Percentiles rank a stretch among this genome's conserved stretches.
Evolutionary conservation across 1,139 yeast species (phyloP).

Genomic region (Meyerozyma athensensis): DNA sequence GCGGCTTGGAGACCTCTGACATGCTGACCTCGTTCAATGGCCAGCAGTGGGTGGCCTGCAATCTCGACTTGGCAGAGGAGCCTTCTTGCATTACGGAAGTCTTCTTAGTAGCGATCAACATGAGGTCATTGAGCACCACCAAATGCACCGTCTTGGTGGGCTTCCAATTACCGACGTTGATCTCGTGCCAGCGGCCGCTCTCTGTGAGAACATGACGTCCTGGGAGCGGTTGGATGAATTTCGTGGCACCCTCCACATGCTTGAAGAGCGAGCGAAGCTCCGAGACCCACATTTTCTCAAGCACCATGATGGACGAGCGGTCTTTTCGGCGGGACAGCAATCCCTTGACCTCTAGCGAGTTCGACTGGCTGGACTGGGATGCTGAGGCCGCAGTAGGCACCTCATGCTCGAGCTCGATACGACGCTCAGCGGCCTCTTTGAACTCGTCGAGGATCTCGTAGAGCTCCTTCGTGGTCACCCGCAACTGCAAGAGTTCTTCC

Average conservation of each 20-base stretch:
- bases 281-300: conserved; percentile 77
- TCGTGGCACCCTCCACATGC: conserved; percentile 89
- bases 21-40: conserved; percentile 60
- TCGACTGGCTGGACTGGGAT: background rate
- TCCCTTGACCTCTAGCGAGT: background rate
- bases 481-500: conserved; percentile 56
- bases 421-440: conserved; percentile 61
- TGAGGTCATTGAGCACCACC: conserved; percentile 71
- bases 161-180: conserved; percentile 84
- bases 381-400: background rate
- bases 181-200: conserved; percentile 82
- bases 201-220: conserved; percentile 81
- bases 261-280: conserved; percentile 70
- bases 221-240: conserved; percentile 67
- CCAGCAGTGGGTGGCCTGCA: conserved; percentile 79
- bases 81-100: conserved; percentile 25
- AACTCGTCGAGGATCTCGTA: conserved; percentile 63
- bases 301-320: conserved; percentile 64
- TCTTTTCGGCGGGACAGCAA: conserved; percentile 31
- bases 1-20: conserved; percentile 28
- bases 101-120: conserved; percentile 68
- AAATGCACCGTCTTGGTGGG: conserved; percentile 73
- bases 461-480: conserved; percentile 58
- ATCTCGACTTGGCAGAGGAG: conserved; percentile 24
- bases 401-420: conserved; percentile 41